A percentile compares a stretch with the other conserved stretches of the same genome.
These are phyloP conservation scores for Mycena metata DNA, from an alignment of 768 basidiomycete genomes.

Conservation along the genomic window DNA sequence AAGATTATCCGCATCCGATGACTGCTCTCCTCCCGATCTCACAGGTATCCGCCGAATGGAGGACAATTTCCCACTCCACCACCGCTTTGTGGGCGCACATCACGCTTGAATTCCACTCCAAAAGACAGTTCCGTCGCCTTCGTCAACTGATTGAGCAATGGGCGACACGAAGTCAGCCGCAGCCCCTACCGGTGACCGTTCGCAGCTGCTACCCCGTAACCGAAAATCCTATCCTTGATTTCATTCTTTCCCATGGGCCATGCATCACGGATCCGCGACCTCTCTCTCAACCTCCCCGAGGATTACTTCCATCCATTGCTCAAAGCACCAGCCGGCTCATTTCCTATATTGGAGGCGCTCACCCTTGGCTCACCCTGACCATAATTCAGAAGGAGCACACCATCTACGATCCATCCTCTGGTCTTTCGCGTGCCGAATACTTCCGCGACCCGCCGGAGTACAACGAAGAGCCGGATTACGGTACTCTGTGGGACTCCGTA, in stretches of 20 bases:
- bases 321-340: neutral
- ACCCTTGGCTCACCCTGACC: too few species aligned
- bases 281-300: constrained; percentile 4
- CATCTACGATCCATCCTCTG: neutral
- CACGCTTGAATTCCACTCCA: too few species aligned
- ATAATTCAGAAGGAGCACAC: neutral
- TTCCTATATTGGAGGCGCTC: constrained; percentile 3
- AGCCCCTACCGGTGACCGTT: too few species aligned
- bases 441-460: neutral
- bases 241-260: too few species aligned
- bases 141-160: too few species aligned
- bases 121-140: too few species aligned
- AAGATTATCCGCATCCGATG: neutral
- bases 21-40: neutral
- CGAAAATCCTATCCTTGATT: too few species aligned
- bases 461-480: neutral
- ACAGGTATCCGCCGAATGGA: constrained; percentile 15
- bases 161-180: too few species aligned
- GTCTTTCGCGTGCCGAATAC: constrained; percentile 8
- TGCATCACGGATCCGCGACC: constrained; percentile 16
- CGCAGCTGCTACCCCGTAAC: too few species aligned
- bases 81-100: constrained; percentile 1
- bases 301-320: constrained; percentile 1
- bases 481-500: neutral
- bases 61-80: constrained; percentile 8